Conservation (phyloP, 73 alveolate species). For the Tetrahymena thermophila region DNA sequence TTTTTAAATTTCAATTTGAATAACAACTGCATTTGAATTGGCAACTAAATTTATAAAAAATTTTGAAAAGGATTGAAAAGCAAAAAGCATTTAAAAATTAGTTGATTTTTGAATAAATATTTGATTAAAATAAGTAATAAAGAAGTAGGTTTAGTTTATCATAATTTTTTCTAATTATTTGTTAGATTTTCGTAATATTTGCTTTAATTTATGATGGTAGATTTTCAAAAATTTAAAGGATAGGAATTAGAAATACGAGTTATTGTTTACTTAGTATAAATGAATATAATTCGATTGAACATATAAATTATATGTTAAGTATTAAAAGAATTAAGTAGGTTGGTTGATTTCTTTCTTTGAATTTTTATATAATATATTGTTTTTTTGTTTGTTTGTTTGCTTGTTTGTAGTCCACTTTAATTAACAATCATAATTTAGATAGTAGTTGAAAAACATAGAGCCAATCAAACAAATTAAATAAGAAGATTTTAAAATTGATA, state of each 20-base stretch:
- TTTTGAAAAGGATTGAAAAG: neutral
- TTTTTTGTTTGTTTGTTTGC: neutral
- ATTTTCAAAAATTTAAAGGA: neutral
- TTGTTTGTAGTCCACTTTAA: neutral
- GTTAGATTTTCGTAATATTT: neutral
- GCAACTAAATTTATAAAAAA: neutral
- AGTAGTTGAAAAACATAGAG: neutral
- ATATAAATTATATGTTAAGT: too few relatives aligned
- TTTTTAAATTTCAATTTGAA: neutral
- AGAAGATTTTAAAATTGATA: neutral
- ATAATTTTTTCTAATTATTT: neutral
- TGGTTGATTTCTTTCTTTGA: neutral
- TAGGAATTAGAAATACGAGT: neutral
- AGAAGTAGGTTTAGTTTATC: neutral
- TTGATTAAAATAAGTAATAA: neutral
- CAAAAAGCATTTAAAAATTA: neutral
- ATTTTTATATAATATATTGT: too few relatives aligned
- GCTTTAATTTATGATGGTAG: neutral
- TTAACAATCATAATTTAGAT: neutral
- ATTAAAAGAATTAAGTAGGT: neutral
- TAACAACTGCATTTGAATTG: neutral
- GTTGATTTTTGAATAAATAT: neutral
- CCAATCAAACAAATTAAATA: neutral
- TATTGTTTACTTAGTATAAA: too few relatives aligned
- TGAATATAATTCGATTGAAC: neutral